phyloP scores from a whole-genome alignment of 148 eudicot species.

The Cornus kousa region DNA sequence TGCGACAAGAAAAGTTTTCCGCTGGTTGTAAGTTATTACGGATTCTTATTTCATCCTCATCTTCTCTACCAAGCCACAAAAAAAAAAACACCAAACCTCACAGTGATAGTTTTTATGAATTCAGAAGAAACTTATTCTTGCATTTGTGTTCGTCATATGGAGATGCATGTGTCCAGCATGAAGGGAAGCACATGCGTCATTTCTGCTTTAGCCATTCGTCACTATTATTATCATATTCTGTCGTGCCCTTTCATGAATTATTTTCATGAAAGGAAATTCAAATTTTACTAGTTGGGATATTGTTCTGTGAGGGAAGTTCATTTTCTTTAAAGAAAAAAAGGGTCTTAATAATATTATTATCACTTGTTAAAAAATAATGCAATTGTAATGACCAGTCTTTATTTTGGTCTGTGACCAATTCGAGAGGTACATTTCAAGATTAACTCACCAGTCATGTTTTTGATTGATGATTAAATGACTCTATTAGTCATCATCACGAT shows the following conservation, averaged over 20 bases:
- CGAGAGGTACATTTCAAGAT: background rate
- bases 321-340: background rate
- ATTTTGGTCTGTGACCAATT: background rate
- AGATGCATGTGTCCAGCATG: background rate
- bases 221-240: background rate
- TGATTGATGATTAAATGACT: background rate
- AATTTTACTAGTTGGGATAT: background rate
- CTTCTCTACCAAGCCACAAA: no score
- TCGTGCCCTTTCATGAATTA: background rate
- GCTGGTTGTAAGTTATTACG: no score
- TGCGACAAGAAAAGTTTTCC: no score
- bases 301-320: background rate
- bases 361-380: background rate
- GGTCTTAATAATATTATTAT: background rate
- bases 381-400: background rate
- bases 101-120: no score
- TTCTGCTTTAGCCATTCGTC: background rate
- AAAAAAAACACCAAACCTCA: no score
- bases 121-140: no score
- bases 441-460: background rate
- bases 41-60: no score
- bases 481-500: background rate
- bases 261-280: background rate
- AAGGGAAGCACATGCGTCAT: background rate
- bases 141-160: background rate